Evolutionary conservation across 1,139 yeast genomes (phyloP), one percentile per base, ranked within the genome.

Genomic region (Yamadazyma conglobata): DNA sequence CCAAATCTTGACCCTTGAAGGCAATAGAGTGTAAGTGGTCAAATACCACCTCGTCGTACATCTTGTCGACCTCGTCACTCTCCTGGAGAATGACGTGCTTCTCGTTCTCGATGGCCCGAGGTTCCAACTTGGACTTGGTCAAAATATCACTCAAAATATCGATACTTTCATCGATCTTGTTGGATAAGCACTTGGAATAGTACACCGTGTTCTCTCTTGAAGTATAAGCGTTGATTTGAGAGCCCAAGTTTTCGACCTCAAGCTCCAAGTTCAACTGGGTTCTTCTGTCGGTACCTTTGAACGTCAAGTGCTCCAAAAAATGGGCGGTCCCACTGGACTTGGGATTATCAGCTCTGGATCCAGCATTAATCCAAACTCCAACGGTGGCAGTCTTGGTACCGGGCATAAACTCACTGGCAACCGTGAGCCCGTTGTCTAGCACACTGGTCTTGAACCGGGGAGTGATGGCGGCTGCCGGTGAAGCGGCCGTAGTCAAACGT

Each of bases 281-380:
- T 52, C 98, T 75, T 40, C 69, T 72, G 34, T 72, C 61, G 10
- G 98, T 91, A 19, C 99, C 99, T 61, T 91, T 91, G 65, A 91
- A 91, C 3, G 97, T 95, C 48, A 91, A 68, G 60, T 91, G 99
- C 58, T 91, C 99, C 36, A 91, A 65, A 54, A 91, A 91, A 60
- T 91, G 99, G 0, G 99, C 99, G 9, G 97, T 89, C 27, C 99
- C 99, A 35, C 77, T 70, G 48, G 88, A 87, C 52, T 73, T 74
- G 30, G 80, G 77, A 50, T 80, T 83, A 60, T 91, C 99, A 2
- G 97, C 97, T 40, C 99, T 73, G 2, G 97, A 89, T 1, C 99
- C 99, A 27, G 98, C 96, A 58, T 93, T 96, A 43, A 91, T 89
- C 88, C 89, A 83, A 28, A 91, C 91, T 2, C 97, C 98, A 9